Percentiles rank a stretch among this genome's conserved stretches.
Evolutionary conservation across 345 rosid genomes (phyloP).

Genomic region (Arabis alpina): DNA sequence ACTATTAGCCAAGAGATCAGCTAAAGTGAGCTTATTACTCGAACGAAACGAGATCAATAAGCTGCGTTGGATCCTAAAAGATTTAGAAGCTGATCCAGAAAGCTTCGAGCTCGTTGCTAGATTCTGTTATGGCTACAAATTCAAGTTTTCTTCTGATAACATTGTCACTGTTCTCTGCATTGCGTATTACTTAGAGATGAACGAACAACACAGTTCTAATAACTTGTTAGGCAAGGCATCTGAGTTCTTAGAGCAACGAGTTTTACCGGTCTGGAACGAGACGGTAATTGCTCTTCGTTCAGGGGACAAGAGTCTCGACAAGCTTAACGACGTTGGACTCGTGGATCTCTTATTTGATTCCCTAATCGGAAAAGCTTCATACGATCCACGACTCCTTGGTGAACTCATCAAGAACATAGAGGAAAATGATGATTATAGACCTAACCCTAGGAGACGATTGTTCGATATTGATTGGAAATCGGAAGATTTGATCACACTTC

Average conservation of each 20-base stretch:
- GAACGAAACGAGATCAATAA: conserved; percentile 42
- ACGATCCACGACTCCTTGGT: conserved; percentile 66
- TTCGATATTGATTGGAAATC: conserved; percentile 59
- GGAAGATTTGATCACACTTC: conserved; percentile 61
- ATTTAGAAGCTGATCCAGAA: conserved; percentile 59
- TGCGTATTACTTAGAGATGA: conserved; percentile 67
- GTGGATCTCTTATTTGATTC: conserved; percentile 66
- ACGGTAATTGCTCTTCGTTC: conserved; percentile 63
- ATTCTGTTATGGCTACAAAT: conserved; percentile 68
- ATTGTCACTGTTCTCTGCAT: conserved; percentile 63
- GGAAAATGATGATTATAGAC: conserved; percentile 47
- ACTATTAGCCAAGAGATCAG: conserved; percentile 65
- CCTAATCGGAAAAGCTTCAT: conserved; percentile 55
- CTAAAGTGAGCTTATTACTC: conserved; percentile 58
- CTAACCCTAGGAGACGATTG: conserved; percentile 72
- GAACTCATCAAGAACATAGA: conserved; percentile 50
- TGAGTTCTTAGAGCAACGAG: conserved; percentile 53
- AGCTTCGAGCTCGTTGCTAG: conserved; percentile 65
- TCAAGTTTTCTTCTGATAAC: conserved; percentile 56
- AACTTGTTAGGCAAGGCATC: conserved; percentile 60
- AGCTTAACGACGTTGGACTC: conserved; percentile 53
- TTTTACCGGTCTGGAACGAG: conserved; percentile 79
- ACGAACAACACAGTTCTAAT: conserved; percentile 58
- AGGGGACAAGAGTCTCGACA: conserved; percentile 43
- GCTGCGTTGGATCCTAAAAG: conserved; percentile 46